Evolutionary conservation across 179 eudicot genomes (phyloP), one percentile per base, ranked within the genome.

Genomic region (Beta lomatogona): DNA sequence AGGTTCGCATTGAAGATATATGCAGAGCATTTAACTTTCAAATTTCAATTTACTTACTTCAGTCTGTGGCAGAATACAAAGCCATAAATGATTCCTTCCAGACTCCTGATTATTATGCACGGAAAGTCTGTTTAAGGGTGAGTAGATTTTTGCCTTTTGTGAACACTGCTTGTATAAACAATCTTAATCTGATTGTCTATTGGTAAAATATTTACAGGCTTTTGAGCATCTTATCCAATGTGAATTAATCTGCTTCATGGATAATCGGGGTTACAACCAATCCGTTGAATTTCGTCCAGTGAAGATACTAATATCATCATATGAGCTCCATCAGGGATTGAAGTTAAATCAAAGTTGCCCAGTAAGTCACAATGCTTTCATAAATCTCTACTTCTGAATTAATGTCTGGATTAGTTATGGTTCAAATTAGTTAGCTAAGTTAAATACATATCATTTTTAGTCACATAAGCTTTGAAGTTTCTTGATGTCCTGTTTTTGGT

Each of bases 201-300:
- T 80, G 58, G 45, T 75, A 21, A 18, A 45, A 60, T 72, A 36
- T 73, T 80, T 85, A 69, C 91, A 94, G 99, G 98, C 97, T 65
- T 90, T 92, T 90, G 96, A 96, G 86, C 98, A 96, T 85, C 97
- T 96, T 82, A 52, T 94, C 72, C 90, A 91, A 60, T 88, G 91
- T 80, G 92, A 89, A 80, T 76, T 96, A 31, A 82, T 96, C 84
- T 75, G 90, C 44, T 94, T 87, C 82, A 78, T 83, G 82, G 98
- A 96, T 79, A 88, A 81, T 73, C 90, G 94, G 86, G 93, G 94
- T 36, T 89, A 87, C 76, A 90, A 87, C 80, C 94, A 91, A 78
- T 91, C 94, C 50, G 78, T 87, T 79, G 98, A 96, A 77, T 94
- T 89, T 72, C 98, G 98, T 60, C 89, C 93, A 5, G 96, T 92